These are phyloP conservation scores for Actinomucor elegans DNA, from an alignment of 371 early-diverging fungal genomes.

Conservation along the genomic window DNA sequence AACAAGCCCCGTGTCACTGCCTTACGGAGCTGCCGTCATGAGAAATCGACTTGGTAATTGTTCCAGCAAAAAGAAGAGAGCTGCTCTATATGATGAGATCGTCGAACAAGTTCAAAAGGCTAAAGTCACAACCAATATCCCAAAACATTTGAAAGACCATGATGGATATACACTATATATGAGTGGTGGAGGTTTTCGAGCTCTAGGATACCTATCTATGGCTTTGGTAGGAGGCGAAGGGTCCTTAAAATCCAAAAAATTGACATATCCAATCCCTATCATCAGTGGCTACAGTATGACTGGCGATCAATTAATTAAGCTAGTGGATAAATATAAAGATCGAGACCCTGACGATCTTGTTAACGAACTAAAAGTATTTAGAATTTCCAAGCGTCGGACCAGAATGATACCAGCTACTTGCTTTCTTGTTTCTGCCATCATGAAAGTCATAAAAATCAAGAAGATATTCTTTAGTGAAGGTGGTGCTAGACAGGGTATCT, in stretches of 20 bases:
- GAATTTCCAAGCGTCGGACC: constrained; percentile 52
- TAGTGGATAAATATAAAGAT: constrained; percentile 31
- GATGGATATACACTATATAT: constrained; percentile 46
- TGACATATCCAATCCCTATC: constrained; percentile 50
- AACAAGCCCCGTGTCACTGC: constrained; percentile 42
- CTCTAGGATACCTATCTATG: constrained; percentile 52
- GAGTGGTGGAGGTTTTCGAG: constrained; percentile 55
- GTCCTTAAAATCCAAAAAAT: not conserved
- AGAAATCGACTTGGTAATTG: constrained; percentile 23
- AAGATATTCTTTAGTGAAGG: constrained; percentile 53
- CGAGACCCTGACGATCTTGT: constrained; percentile 21
- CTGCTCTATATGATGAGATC: constrained; percentile 8
- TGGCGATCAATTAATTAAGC: constrained; percentile 20
- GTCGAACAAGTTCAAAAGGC: constrained; percentile 12
- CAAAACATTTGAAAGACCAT: constrained; percentile 19
- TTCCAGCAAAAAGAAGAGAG: not conserved
- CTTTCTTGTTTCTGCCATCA: constrained; percentile 45
- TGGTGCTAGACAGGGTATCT: constrained; percentile 53
- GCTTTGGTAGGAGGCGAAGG: constrained; percentile 9
- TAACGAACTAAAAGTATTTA: constrained; percentile 32
- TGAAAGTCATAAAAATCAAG: constrained; percentile 37
- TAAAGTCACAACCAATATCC: constrained; percentile 13
- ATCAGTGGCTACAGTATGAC: constrained; percentile 51
- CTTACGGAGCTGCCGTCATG: constrained; percentile 52
- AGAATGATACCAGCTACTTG: constrained; percentile 51